These are phyloP conservation scores for Adiantum capillusveneris DNA, from an alignment of 75 land plant species.

Conservation along the genomic window DNA sequence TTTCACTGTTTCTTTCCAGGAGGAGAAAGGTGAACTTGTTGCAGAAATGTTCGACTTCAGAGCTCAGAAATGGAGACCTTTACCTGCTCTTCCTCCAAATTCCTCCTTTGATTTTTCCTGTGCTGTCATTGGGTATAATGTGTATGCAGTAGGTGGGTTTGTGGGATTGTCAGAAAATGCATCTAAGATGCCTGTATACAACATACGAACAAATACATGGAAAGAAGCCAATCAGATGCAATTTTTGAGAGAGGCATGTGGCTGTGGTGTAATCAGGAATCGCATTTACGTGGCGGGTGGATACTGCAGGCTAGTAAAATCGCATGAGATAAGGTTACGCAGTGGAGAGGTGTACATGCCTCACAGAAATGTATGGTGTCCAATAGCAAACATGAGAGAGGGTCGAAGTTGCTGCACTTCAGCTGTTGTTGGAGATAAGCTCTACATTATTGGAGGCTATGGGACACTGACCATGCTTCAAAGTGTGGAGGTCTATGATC, in stretches of 20 bases:
- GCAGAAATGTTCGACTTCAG: slow-evolving; percentile 11
- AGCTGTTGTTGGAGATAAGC: slow-evolving; percentile 11
- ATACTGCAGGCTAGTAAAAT: slow-evolving; percentile 2
- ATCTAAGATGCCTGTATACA: slow-evolving; percentile 10
- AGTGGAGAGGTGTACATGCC: slow-evolving; percentile 9
- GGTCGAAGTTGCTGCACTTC: slow-evolving; percentile 13
- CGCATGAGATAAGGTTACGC: not conserved
- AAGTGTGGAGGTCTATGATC: slow-evolving; percentile 13
- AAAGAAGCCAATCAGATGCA: slow-evolving; percentile 8
- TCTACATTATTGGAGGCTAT: slow-evolving; percentile 12
- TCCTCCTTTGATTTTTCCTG: slow-evolving; percentile 10
- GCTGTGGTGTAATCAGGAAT: slow-evolving; percentile 9
- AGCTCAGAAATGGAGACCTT: slow-evolving; percentile 1
- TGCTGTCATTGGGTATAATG: not conserved
- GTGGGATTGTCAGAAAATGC: slow-evolving; percentile 6
- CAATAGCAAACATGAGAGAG: slow-evolving; percentile 1
- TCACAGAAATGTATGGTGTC: slow-evolving; percentile 1
- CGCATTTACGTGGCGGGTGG: slow-evolving; percentile 16
- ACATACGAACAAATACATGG: slow-evolving; percentile 1
- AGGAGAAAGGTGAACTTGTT: slow-evolving; percentile 10
- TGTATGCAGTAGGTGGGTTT: slow-evolving; percentile 14
- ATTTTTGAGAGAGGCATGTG: slow-evolving; percentile 10
- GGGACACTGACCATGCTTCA: not conserved
- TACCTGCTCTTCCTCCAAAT: slow-evolving; percentile 9
- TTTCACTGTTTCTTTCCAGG: slow-evolving; percentile 9